Evolutionary conservation across 1,139 yeast genomes (phyloP).

Genomic region (Zygotorulaspora mrakii): DNA sequence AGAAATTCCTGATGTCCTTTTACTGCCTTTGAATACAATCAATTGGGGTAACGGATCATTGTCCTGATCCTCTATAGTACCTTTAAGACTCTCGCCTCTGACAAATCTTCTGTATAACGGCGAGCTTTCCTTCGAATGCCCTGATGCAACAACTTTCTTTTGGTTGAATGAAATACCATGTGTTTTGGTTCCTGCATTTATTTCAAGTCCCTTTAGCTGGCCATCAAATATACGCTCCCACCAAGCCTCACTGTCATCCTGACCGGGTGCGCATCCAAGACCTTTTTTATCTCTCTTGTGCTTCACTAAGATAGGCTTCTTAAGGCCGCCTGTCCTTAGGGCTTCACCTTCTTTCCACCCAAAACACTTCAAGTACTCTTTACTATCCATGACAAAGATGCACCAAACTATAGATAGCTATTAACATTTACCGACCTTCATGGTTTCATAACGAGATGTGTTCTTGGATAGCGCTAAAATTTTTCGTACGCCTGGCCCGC

Average conservation of each 20-base stretch:
- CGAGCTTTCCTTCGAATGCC: slow-evolving; percentile 50
- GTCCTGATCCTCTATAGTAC: slow-evolving; percentile 52
- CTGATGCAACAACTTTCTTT: slow-evolving; percentile 43
- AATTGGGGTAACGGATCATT: not conserved
- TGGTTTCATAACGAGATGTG: too few relatives aligned
- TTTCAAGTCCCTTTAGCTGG: slow-evolving; percentile 75
- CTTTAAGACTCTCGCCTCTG: slow-evolving; percentile 76
- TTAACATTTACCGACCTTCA: too few relatives aligned
- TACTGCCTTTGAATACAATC: slow-evolving; percentile 5
- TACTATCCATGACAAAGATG: slow-evolving; percentile 59
- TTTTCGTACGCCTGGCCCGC: too few relatives aligned
- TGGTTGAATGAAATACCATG: slow-evolving; percentile 44
- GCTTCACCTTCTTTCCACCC: slow-evolving; percentile 96
- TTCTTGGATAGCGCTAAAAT: not conserved
- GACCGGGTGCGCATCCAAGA: slow-evolving; percentile 43
- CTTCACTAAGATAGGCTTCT: slow-evolving; percentile 80
- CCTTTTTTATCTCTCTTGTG: slow-evolving; percentile 92
- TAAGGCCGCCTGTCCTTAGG: slow-evolving; percentile 69
- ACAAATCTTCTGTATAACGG: slow-evolving; percentile 71
- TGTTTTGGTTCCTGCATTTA: slow-evolving; percentile 39
- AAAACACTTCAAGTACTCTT: slow-evolving; percentile 63
- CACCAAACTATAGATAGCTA: too few relatives aligned
- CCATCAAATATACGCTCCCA: slow-evolving; percentile 97
- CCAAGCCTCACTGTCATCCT: slow-evolving; percentile 76
- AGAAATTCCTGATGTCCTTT: slow-evolving; percentile 5